Evolutionary conservation across 1,284 basidiomycete species (phyloP).

Genomic region (Apiotrichum montevideense): DNA sequence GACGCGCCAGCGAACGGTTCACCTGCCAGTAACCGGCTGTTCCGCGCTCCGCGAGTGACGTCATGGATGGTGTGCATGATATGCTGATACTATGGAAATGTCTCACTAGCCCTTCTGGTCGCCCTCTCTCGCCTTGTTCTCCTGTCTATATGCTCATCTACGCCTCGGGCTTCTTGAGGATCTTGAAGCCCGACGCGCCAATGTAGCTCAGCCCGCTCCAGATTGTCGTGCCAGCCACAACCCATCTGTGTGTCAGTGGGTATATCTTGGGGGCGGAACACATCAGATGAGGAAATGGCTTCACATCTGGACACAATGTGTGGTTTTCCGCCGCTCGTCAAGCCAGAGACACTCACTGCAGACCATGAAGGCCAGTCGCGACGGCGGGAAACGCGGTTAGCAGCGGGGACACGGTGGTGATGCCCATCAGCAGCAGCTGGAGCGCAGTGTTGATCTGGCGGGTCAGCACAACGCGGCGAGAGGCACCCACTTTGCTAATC

Average conservation of each 20-base stretch:
- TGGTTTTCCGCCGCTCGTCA: too few relatives aligned
- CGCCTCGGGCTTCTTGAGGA: constrained; percentile 38
- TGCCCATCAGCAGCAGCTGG: constrained; percentile 83
- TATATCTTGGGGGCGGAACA: neutral
- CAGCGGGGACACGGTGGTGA: constrained; percentile 76
- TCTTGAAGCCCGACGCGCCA: constrained; percentile 63
- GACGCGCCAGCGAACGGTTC: too few relatives aligned
- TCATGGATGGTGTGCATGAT: too few relatives aligned
- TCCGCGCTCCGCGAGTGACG: too few relatives aligned
- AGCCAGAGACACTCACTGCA: constrained; percentile 54
- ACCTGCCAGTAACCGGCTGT: too few relatives aligned
- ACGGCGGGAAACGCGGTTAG: constrained; percentile 56
- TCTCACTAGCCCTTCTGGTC: too few relatives aligned
- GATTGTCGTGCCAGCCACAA: constrained; percentile 81
- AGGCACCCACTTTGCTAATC: constrained; percentile 69
- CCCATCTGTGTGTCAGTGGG: constrained; percentile 51
- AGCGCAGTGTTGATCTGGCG: constrained; percentile 81
- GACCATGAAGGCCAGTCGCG: constrained; percentile 53
- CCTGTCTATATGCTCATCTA: neutral
- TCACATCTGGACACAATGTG: constrained; percentile 8
- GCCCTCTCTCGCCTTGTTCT: neutral
- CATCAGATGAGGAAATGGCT: neutral
- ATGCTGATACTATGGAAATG: too few relatives aligned
- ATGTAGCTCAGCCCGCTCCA: constrained; percentile 89
- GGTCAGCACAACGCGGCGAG: constrained; percentile 26